A percentile compares a stretch with the other conserved stretches of the same genome.
These are phyloP conservation scores for Lichtheimia corymbifera DNA, from an alignment of 371 early-diverging fungal genomes.

Conservation along the genomic window DNA sequence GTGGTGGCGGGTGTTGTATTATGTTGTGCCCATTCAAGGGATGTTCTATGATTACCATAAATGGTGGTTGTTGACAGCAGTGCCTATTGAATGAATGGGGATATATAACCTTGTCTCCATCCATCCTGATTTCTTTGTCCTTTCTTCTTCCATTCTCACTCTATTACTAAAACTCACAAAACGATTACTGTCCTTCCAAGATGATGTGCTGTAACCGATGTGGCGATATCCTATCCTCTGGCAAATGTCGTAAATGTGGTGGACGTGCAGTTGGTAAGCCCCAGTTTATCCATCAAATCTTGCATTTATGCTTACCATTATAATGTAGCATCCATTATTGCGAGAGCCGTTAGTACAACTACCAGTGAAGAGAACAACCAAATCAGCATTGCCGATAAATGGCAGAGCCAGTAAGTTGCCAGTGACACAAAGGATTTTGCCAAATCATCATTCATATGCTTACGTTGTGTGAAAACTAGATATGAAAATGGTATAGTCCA, in stretches of 20 bases:
- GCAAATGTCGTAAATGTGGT: slow-evolving; percentile 62
- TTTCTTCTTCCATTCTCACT: slow-evolving; percentile 1
- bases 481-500: slow-evolving; percentile 43
- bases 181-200: background rate
- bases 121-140: slow-evolving; percentile 1
- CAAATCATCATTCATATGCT: too few species aligned
- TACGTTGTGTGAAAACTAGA: slow-evolving; percentile 12
- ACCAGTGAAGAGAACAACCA: slow-evolving; percentile 18
- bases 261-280: slow-evolving; percentile 58
- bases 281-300: background rate
- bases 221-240: slow-evolving; percentile 52
- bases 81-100: background rate
- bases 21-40: too few species aligned
- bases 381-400: slow-evolving; percentile 39
- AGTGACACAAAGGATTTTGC: too few species aligned
- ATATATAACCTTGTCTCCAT: background rate
- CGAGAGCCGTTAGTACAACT: slow-evolving; percentile 26
- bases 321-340: slow-evolving; percentile 50
- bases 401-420: slow-evolving; percentile 45
- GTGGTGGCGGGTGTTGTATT: too few species aligned
- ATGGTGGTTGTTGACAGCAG: slow-evolving; percentile 9
- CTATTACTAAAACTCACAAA: background rate
- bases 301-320: background rate
- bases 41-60: slow-evolving; percentile 4
- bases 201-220: slow-evolving; percentile 68